A percentile compares a stretch with the other conserved stretches of the same genome.
Conservation (phyloP, 2,329 filamentous ascomycete species). For the Scleromitrula shiraiana region DNA sequence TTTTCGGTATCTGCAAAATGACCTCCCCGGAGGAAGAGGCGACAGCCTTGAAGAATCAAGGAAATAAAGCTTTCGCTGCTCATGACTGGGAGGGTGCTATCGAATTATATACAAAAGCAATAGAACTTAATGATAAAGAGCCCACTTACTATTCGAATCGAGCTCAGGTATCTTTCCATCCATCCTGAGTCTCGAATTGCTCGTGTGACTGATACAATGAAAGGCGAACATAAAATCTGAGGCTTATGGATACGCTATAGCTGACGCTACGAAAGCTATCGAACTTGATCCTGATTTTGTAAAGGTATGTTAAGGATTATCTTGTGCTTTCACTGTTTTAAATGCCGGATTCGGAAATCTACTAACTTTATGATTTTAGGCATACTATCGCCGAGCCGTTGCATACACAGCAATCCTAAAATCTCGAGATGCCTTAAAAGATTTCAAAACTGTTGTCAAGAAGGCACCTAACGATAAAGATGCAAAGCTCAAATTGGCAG, state of each 20-base stretch:
- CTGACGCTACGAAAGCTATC: slow-evolving; percentile 84
- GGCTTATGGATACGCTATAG: slow-evolving; percentile 85
- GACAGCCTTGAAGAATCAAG: slow-evolving; percentile 79
- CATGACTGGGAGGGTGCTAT: slow-evolving; percentile 83
- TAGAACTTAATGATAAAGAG: slow-evolving; percentile 73
- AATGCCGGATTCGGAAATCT: neutral
- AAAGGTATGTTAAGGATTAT: slow-evolving; percentile 52
- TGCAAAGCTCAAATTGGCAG: slow-evolving; percentile 81
- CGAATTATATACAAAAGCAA: slow-evolving; percentile 79
- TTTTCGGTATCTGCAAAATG: slow-evolving; percentile 18
- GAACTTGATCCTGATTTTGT: slow-evolving; percentile 81
- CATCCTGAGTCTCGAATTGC: slow-evolving; percentile 25
- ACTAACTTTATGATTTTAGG: slow-evolving; percentile 42
- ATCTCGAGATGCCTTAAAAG: slow-evolving; percentile 78
- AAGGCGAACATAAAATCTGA: slow-evolving; percentile 94
- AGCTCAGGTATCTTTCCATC: slow-evolving; percentile 63
- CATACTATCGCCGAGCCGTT: slow-evolving; percentile 88
- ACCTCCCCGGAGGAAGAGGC: slow-evolving; percentile 52
- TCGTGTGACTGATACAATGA: slow-evolving; percentile 41
- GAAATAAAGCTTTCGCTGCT: slow-evolving; percentile 83
- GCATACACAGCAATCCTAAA: slow-evolving; percentile 86
- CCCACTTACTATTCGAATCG: slow-evolving; percentile 91
- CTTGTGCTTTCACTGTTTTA: neutral
- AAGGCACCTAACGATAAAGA: slow-evolving; percentile 84
- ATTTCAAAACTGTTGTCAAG: slow-evolving; percentile 86